Evolutionary conservation across 371 early-diverging fungal genomes (phyloP), one percentile per base, ranked within the genome.

Genomic region (Mucor irregularis): DNA sequence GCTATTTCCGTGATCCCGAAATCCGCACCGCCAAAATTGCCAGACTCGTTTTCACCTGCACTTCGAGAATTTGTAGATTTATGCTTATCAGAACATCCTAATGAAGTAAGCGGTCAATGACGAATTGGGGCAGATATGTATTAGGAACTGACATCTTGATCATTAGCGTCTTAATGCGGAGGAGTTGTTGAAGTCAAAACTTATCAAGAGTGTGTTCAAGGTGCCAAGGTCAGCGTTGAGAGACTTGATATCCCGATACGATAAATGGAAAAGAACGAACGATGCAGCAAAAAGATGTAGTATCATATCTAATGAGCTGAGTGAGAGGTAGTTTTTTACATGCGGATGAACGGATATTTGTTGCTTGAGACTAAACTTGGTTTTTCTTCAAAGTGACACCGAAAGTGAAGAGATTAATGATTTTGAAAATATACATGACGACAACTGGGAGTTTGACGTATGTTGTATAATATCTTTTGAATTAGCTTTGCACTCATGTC

Each of bases 1-100:
- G 97, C 97, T 1, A 82, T 97, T 35, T 89, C 92, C 38, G 69
- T 93, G 49, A 95, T 97, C 49, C 94, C 96, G 13, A 70, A 76
- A 61, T 74, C 79, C 16, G 71, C 77, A 26, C 94, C 94, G 1
- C 85, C 93, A 1, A 77, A 76, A 43, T 60, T 95, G 29, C 85
- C 89, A 13, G 93, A 89, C 6, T 66, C 82, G 19, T 92, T 80
- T 78, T 87, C 92, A 2, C 63, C 76, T n/a, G 75, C 80, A 0
- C 82, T 96, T 60, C 90, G 89, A 58, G 98, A 97, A 43, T 96
- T 98, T 81, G 88, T 97, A 2, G 81, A 85, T 14, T 59, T 78
- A 3, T 98, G 99, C 66, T 68, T 98, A 25, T 87, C 89, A 25
- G 90, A 91, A 46, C 91, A 95, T 39, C 94, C 97, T 14, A 84